Base-by-base conservation (phyloP, 768 basidiomycete genomes). In the Termitomyces bulborhizus region DNA sequence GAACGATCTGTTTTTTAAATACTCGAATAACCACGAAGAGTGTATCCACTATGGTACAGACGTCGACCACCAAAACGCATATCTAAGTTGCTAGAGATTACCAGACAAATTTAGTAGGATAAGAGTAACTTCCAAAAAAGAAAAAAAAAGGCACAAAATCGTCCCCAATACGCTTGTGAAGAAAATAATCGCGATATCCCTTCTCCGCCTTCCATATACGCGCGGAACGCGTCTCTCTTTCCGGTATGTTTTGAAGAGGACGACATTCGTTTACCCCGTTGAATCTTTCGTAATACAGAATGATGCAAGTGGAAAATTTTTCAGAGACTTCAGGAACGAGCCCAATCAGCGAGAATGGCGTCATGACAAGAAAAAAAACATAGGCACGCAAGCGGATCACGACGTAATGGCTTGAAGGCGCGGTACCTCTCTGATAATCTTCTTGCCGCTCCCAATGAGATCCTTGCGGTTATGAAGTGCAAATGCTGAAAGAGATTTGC, bases 401-500 rank as follows among this genome's bases (percentile, higher is more conserved):
- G 63, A 63, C 15, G 54, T 56, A 31, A 60, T 52, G 26, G 62
- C 46, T 47, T 67, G 63, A 31, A 60, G 53, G 40, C 64, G 66
- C 3, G 65, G 55, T 26, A 65, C 57, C 62, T 81, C 79, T 31
- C 68, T 68, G 55, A 71, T 75, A 42, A 54, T 71, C 51, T 71
- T 75, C 63, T 72, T 67, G 62, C 73, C 71, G 58, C 61, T 59
- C 44, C 67, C 71, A 68, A 69, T 59, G 36, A 63, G 69, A 47
- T 72, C 71, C 55, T 69, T 70, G n/a, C 64, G 70, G 44, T 73
- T 71, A 3, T 79, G 75, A 39, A 83, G 63, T 0, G 79, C 73
- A 55, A 82, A 77, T 2, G 75, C 75, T 42, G 76, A 74, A 5
- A 84, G 67, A 31, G 73, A 76, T 60, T 78, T 79, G 63, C 74